Evolutionary conservation across 2,329 filamentous ascomycete species (phyloP), one percentile per base, ranked within the genome.

Genomic region (Geosmithia putterillii): DNA sequence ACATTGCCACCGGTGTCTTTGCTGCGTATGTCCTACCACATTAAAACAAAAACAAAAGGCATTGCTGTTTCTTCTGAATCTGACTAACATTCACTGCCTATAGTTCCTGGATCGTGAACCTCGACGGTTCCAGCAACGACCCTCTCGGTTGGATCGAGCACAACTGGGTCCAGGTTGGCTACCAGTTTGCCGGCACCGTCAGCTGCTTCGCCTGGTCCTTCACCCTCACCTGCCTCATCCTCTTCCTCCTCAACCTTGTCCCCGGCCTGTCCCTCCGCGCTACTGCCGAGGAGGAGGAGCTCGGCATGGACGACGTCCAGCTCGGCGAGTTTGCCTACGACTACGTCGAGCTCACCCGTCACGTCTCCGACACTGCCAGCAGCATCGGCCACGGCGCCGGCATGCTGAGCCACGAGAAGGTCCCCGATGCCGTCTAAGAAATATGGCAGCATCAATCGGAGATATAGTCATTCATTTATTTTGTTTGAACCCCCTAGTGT

Each of bases 241-340:
- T 83, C 21, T 83, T 81, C 61, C 59, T 77, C 45, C 73, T 86
- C 64, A 85, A 86, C 67, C 70, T 80, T 48, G 68, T 86, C 39
- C 82, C 82, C 0, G 81, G 82, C 21, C 69, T 86, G 25, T 78
- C 79, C 51, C 75, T 86, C 41, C 79, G 82, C 44, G 81, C 80
- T 45, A 67, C 69, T 14, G 66, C 77, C 50, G 79, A 81, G 52
- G 79, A 82, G 42, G 82, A 86, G 63, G 72, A 85, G 43, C 66
- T 82, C 20, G 82, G 82, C 42, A 65, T 79, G 23, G 84, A 88
- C 54, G 83, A 87, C 54, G 74, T 76, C 58, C 80, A 88, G 66
- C 79, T 87, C 42, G 84, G 84, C 61, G 84, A 89, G 64, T 88
- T 88, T 55, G 83, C 83, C 22, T 88, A 87, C 67, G 83, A 88